Base-by-base conservation (phyloP, 257 asterid species). In the Verbascum thapsus region DNA sequence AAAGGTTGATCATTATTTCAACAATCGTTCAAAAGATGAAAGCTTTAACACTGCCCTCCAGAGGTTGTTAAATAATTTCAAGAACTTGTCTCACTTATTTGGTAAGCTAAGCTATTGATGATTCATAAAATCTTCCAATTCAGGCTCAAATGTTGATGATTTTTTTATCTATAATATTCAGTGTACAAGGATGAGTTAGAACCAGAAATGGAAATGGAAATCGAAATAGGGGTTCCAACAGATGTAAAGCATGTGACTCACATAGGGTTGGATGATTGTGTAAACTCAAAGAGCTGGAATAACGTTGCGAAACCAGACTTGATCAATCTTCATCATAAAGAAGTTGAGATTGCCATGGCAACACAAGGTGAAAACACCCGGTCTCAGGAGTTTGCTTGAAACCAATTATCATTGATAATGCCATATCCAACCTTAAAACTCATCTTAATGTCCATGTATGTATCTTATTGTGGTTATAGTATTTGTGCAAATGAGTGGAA, bases 221-320 rank as follows among this genome's bases (percentile, higher is more conserved):
- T 82, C 81, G 86, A 87, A 55, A 82, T 82, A 20, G 92, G 92
- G 71, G 45, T 67, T 26, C 95, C 92, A 16, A 84, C 92, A 44
- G 84, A 87, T 74, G 90, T 87, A 23, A 84, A 87, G 71, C 95
- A 87, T 63, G 90, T 84, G 50, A 82, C 88, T 58, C 90, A 87
- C 83, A 80, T 84, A 35, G 94, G 95, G 48, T 23, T 80, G 64
- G 90, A 87, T 70, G 89, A 87, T 34, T 68, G 83, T 40, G 49
- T 80, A 30, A 80, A 67, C 26, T 82, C 89, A 20, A 73, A 68
- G 52, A 61, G 71, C 15, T 81, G 85, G 88, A 68, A 72, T 48
- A 42, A 64, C 64, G 75, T 75, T 30, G 52, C 38, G 17, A 66
- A 66, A 59, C 62, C 56, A 16, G 76, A 71, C 35, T 61, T 69